These are phyloP conservation scores for Syzygium aqueum DNA, from an alignment of 345 rosid species.

Conservation along the genomic window DNA sequence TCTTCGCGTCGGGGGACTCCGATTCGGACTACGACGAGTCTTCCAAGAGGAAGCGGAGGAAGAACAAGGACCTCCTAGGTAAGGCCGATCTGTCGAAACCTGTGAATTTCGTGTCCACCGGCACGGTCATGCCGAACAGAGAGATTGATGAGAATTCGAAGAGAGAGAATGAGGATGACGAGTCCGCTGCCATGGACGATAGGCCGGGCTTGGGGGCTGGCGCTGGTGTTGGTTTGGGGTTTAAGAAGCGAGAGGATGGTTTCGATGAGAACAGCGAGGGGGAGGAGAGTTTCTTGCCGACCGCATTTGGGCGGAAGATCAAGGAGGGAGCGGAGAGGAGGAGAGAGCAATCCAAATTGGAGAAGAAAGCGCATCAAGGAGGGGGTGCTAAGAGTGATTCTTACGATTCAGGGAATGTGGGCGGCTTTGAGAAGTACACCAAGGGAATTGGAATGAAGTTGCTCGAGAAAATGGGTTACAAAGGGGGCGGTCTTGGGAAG, in stretches of 20 bases:
- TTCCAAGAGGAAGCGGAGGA: constrained; percentile 41
- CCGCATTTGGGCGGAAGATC: constrained; percentile 66
- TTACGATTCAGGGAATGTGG: constrained; percentile 33
- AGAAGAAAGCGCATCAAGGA: constrained; percentile 40
- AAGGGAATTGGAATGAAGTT: constrained; percentile 77
- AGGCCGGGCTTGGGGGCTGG: constrained; percentile 58
- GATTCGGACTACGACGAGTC: constrained; percentile 44
- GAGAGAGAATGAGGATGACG: constrained; percentile 22
- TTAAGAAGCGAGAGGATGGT: constrained; percentile 7
- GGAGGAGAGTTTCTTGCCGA: constrained; percentile 32
- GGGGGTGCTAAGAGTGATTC: constrained; percentile 35
- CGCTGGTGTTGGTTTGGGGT: constrained; percentile 24
- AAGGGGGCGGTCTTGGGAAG: constrained; percentile 86
- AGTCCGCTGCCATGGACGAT: constrained; percentile 8
- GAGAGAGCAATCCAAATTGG: constrained; percentile 41
- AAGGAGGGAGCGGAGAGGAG: constrained; percentile 64
- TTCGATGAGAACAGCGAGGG: constrained; percentile 21
- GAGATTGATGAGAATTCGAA: constrained; percentile 54
- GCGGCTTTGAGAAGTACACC: constrained; percentile 64
- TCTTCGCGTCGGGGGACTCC: constrained; percentile 42
- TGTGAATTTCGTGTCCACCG: constrained; percentile 66
- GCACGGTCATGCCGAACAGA: constrained; percentile 60
- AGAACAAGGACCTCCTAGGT: constrained; percentile 39
- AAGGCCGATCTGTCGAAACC: constrained; percentile 67
- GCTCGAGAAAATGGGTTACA: constrained; percentile 90